Percentiles rank a stretch among this genome's conserved stretches.
These are phyloP conservation scores for Camelina neglecta DNA, from an alignment of 345 rosid genomes.

Conservation along the genomic window DNA sequence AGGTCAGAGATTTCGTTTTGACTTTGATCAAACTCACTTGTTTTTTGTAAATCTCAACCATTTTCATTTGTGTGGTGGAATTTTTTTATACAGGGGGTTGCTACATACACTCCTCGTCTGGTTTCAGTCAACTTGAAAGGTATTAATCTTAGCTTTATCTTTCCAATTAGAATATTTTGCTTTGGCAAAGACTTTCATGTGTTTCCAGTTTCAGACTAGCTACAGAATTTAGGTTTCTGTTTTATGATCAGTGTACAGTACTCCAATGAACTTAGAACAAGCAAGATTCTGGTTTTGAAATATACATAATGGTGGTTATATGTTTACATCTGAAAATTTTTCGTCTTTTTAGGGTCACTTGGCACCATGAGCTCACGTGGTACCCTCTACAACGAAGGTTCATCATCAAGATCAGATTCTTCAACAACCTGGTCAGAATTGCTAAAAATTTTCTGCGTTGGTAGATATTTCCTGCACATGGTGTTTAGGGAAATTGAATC, in stretches of 20 bases:
- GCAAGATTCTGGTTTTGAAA: slow-evolving; percentile 12
- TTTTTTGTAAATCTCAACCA: slow-evolving; percentile 13
- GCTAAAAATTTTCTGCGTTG: not conserved
- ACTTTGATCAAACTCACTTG: slow-evolving; percentile 18
- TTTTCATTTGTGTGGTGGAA: not conserved
- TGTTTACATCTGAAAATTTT: slow-evolving; percentile 18
- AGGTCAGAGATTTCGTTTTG: slow-evolving; percentile 50
- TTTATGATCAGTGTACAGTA: too few species aligned
- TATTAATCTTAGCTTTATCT: slow-evolving; percentile 30
- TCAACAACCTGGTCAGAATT: slow-evolving; percentile 71
- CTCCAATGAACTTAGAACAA: not conserved
- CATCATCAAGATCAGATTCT: slow-evolving; percentile 51
- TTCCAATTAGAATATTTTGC: not conserved
- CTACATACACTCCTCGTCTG: slow-evolving; percentile 83
- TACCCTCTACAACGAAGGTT: slow-evolving; percentile 58
- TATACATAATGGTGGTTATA: not conserved
- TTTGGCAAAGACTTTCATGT: not conserved
- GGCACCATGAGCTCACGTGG: slow-evolving; percentile 83
- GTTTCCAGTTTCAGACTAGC: not conserved
- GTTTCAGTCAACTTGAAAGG: slow-evolving; percentile 84
- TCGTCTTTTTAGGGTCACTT: slow-evolving; percentile 69
- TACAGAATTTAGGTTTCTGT: too few species aligned
- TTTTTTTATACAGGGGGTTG: slow-evolving; percentile 58
- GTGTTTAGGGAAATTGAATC: not conserved
- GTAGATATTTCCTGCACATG: slow-evolving; percentile 7